Base-by-base conservation (phyloP, 139 green algal genomes). In the Desmodesmus armatus region DNA sequence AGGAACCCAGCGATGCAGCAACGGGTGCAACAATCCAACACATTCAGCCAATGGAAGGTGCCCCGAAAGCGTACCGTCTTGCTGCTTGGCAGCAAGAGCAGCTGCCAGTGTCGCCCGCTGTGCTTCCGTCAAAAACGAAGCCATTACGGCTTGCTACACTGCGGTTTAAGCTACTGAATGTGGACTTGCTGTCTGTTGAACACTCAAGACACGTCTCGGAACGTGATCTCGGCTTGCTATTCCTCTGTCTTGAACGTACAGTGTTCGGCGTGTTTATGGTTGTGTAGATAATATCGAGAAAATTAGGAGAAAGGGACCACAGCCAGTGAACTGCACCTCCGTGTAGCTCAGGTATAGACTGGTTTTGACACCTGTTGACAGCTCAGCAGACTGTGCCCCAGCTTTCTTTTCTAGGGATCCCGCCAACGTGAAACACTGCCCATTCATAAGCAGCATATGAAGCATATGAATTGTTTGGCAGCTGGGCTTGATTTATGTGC, bases 381-480 rank as follows among this genome's bases (percentile, higher is more conserved):
- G n/a, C n/a, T n/a, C n/a, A n/a, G n/a, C n/a, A n/a, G n/a, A n/a
- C n/a, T n/a, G n/a, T n/a, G n/a, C n/a, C n/a, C n/a, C n/a, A n/a
- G n/a, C n/a, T n/a, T n/a, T n/a, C n/a, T n/a, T n/a, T n/a, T n/a
- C n/a, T n/a, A n/a, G n/a, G 92, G 97, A 9, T 93, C 98, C 49
- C 95, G 91, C 2, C 97, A 97, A 0, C 90, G 99, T 40, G 95
- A 96, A 9, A 91, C 99, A 81, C 89, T 29, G 37, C 19, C 3
- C n/a, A 69, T 21, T 37, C 25, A 66, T n/a, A n/a, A 58, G 13
- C 47, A 1, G 13, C 47, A 13, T 58, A 1, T 23, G 47, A 58
- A 23, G 0, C 13, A 58, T 23, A 23, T 13, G 13, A 58, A 58
- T 15, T 13, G 13, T 15, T 23, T 58, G 47, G 47, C 47, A 58